Conservation (phyloP, 257 asterid species). For the Plectranthus barbatus region DNA sequence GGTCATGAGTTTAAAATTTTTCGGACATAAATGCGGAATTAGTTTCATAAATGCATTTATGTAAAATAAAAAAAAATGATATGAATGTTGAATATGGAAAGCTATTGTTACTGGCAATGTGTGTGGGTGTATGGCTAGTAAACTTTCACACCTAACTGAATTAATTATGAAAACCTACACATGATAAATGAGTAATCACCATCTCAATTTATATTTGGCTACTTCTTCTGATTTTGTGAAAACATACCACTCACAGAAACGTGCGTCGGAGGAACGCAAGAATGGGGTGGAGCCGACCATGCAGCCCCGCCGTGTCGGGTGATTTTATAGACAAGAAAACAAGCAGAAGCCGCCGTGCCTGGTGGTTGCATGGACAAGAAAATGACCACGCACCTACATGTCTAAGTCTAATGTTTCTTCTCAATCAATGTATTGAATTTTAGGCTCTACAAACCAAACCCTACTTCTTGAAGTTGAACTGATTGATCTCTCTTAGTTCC, state of each 20-base stretch:
- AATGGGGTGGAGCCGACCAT: constrained; percentile 15
- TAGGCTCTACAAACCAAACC: neutral
- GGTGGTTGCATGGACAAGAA: constrained; percentile 18
- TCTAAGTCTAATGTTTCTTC: neutral
- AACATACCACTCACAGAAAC: constrained; percentile 16
- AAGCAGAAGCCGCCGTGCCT: constrained; percentile 3
- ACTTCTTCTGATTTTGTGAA: neutral
- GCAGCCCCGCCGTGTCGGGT: constrained; percentile 20
- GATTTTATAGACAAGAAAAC: constrained; percentile 22
- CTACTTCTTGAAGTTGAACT: neutral
- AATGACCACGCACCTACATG: neutral
- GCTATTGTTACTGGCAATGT: neutral
- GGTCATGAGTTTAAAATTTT: too few relatives aligned
- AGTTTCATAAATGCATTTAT: too few relatives aligned
- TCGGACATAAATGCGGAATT: too few relatives aligned
- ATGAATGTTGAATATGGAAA: neutral
- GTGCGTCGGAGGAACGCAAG: constrained; percentile 19
- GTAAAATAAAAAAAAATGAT: too few relatives aligned
- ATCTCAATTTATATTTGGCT: neutral
- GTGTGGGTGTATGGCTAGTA: constrained; percentile 1
- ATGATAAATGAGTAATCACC: constrained; percentile 19
- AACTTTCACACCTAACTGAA: constrained; percentile 13
- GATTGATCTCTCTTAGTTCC: neutral
- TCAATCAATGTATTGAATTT: neutral
- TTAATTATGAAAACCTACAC: constrained; percentile 22